Percentiles rank a stretch among this genome's conserved stretches.
These are phyloP conservation scores for Crithidia expoeki DNA, from an alignment of 208 protist genomes.

Conservation along the genomic window DNA sequence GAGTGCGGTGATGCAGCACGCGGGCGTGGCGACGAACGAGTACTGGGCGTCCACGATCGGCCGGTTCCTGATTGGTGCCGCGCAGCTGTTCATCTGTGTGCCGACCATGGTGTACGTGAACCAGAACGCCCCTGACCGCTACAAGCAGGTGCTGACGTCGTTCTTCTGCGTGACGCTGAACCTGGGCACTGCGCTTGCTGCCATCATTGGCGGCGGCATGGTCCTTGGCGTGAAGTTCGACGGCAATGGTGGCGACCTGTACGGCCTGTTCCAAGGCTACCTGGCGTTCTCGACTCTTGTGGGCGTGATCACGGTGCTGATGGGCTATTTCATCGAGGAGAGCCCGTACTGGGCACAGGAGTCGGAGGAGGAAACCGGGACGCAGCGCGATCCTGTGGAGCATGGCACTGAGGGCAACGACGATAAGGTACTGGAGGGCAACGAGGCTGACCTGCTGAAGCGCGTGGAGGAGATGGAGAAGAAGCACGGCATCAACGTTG, in stretches of 20 bases:
- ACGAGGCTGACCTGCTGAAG: constrained; percentile 26
- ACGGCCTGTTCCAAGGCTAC: constrained; percentile 48
- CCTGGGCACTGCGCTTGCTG: constrained; percentile 75
- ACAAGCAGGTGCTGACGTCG: constrained; percentile 60
- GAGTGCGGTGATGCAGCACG: constrained; percentile 59
- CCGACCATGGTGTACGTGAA: constrained; percentile 71
- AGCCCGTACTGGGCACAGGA: constrained; percentile 20
- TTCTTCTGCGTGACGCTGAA: constrained; percentile 77
- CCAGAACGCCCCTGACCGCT: constrained; percentile 60
- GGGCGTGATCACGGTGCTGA: constrained; percentile 47
- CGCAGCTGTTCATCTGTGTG: constrained; percentile 54
- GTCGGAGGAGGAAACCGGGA: background rate
- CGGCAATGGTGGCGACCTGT: constrained; percentile 32
- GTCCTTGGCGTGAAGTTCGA: constrained; percentile 46
- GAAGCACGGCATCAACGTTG: constrained; percentile 19
- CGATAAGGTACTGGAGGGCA: constrained; percentile 16
- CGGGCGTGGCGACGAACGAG: constrained; percentile 39
- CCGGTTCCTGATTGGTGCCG: constrained; percentile 63
- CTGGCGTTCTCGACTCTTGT: constrained; percentile 65
- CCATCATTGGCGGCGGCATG: constrained; percentile 58
- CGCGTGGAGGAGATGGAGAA: constrained; percentile 23
- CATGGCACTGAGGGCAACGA: constrained; percentile 4
- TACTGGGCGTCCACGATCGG: constrained; percentile 67
- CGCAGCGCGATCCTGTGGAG: background rate
- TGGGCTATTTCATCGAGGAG: constrained; percentile 50